Evolutionary conservation across 331 rosid species (phyloP), one percentile per base, ranked within the genome.

Genomic region (Pyracantha coccinea): DNA sequence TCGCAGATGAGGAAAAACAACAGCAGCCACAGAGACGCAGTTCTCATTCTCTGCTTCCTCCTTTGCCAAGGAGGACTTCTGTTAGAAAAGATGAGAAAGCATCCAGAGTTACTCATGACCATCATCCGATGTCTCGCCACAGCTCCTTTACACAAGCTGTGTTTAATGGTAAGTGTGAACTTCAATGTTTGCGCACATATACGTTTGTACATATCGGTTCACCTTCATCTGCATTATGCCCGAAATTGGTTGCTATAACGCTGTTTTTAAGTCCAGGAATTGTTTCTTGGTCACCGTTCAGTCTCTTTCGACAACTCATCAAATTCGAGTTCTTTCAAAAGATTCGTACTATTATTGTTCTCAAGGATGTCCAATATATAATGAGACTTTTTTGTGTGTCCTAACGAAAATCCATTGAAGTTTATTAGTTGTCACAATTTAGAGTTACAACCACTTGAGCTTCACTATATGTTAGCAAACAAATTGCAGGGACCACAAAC

Each of bases 101-200:
- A 4, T 76, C 87, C 47, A 88, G 83, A 68, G 85, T 84, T 79
- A 78, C 97, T 73, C 94, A 87, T 76, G 97, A 87, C 35, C 75
- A 73, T 77, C 73, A 59, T 41, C 96, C 97, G 1, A 69, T 83
- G 54, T 82, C 96, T 74, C 79, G 77, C 62, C 90, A 92, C 1
- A 86, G 99, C 88, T 75, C 99, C 10, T 90, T 28, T 44, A 84
- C 92, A 27, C 97, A 95, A 79, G 85, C 99, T 31, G 89, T 92
- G 62, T 76, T 90, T 70, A 95, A 95, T 80, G 99, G 99, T 95
- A 78, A 65, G 74, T 59, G 41, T 54, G 62, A 20, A n/a, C 53
- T 14, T 20, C 8, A 19, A 25, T 55, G 20, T 20, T 35, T 13
- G 21, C 24, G 20, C 74, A 29, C 17, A 10, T 32, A 13, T 4